Percentiles rank a stretch among this genome's conserved stretches.
phyloP scores from a whole-genome alignment of 2,329 filamentous ascomycete genomes.

The Paraphaeosphaeria minitans region DNA sequence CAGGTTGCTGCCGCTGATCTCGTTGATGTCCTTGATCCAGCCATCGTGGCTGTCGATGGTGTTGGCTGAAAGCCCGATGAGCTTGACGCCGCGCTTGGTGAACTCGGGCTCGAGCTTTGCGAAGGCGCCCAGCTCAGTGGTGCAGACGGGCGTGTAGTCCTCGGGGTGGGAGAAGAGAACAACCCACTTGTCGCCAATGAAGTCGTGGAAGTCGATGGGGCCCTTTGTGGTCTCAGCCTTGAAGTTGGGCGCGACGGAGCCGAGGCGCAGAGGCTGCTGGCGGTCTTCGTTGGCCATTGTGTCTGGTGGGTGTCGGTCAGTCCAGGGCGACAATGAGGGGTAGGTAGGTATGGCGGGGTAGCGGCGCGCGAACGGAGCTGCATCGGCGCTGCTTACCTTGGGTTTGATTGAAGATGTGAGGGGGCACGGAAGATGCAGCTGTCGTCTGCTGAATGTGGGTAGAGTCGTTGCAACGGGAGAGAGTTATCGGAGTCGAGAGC shows the following conservation, averaged over 20 bases:
- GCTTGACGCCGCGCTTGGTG: slow-evolving; percentile 65
- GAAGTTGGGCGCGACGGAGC: slow-evolving; percentile 71
- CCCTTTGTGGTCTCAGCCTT: slow-evolving; percentile 69
- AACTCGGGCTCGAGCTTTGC: slow-evolving; percentile 69
- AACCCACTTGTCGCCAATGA: slow-evolving; percentile 72
- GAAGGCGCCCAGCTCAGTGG: slow-evolving; percentile 67
- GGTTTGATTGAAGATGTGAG: slow-evolving; percentile 1
- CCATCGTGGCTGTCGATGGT: slow-evolving; percentile 57
- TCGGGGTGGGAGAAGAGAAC: slow-evolving; percentile 74
- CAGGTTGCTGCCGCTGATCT: slow-evolving; percentile 55
- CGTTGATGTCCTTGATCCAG: slow-evolving; percentile 60
- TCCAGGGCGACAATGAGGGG: slow-evolving; percentile 32
- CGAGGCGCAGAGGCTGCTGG: slow-evolving; percentile 62
- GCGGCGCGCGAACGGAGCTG: neutral
- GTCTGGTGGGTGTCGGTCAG: slow-evolving; percentile 25
- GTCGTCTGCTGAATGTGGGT: neutral
- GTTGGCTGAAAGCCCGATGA: slow-evolving; percentile 63
- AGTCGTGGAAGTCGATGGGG: slow-evolving; percentile 72
- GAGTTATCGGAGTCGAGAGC: slow-evolving; percentile 14
- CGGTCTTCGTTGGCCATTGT: slow-evolving; percentile 38
- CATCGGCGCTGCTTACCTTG: neutral
- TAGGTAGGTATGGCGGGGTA: slow-evolving; percentile 37
- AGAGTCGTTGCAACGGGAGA: neutral
- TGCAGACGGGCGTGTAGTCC: slow-evolving; percentile 65
- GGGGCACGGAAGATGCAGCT: neutral